Conservation (phyloP, 176 grass and related monocot genomes). For the Typha latifolia region DNA sequence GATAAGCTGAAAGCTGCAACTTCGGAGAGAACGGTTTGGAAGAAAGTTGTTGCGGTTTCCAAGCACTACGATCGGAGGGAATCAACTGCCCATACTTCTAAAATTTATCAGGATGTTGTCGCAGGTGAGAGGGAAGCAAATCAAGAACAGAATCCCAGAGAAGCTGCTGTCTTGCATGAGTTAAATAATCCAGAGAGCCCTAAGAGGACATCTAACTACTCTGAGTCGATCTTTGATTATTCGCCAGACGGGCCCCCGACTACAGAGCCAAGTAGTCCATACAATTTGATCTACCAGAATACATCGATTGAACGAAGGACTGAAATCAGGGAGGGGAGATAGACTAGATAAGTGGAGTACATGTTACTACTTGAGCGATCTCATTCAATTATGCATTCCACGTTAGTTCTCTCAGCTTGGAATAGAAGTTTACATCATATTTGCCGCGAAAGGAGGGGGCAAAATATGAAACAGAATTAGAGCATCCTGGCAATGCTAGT, state of each 20-base stretch:
- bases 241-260: not conserved
- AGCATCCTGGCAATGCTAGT: too few relatives aligned
- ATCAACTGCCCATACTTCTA: not conserved
- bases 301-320: not conserved
- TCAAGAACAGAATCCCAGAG: not conserved
- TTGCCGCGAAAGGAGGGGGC: too few relatives aligned
- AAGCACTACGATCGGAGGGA: conserved; percentile 41
- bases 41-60: conserved; percentile 30
- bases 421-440: too few relatives aligned
- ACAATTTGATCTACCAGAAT: not conserved
- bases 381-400: not conserved
- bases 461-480: too few relatives aligned
- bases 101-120: not conserved
- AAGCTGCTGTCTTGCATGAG: not conserved
- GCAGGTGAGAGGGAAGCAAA: not conserved
- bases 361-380: too few relatives aligned
- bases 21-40: conserved; percentile 12
- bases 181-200: conserved; percentile 7
- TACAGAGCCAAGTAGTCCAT: not conserved
- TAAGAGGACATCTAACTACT: not conserved
- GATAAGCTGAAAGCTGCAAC: conserved; percentile 15
- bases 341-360: not conserved
- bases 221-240: not conserved
- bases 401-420: not conserved
- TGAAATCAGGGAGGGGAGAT: conserved; percentile 5